A percentile compares a stretch with the other conserved stretches of the same genome.
Conservation (phyloP, 169 alveolate species). For the Plasmodium malariae region DNA sequence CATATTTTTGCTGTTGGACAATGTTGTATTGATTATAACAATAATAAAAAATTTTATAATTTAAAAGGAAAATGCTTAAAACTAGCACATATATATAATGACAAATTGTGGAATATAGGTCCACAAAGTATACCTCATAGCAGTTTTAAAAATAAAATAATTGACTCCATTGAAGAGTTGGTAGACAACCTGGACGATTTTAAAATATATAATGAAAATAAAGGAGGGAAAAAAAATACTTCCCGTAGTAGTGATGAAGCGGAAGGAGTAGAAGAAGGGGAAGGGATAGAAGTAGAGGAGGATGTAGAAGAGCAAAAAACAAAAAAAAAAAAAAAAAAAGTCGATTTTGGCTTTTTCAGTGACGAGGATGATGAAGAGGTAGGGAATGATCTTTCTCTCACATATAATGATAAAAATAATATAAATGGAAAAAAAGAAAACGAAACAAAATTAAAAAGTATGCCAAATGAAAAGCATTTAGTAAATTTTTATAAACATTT, state of each 20-base stretch:
- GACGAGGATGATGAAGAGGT: not conserved
- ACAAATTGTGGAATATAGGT: constrained; percentile 72
- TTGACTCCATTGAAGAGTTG: constrained; percentile 55
- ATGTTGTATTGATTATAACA: constrained; percentile 40
- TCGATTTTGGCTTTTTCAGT: not conserved
- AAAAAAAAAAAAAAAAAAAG: not conserved
- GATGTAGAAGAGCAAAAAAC: not conserved
- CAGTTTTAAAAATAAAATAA: constrained; percentile 50
- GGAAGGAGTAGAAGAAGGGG: not conserved
- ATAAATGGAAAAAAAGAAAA: not conserved
- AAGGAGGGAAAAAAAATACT: constrained; percentile 2
- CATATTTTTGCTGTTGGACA: constrained; percentile 47
- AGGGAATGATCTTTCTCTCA: not conserved
- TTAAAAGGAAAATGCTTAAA: constrained; percentile 73
- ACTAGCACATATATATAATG: constrained; percentile 73
- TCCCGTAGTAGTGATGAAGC: not conserved
- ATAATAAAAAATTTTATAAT: constrained; percentile 38
- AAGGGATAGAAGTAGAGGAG: not conserved
- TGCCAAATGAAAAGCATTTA: constrained; percentile 19
- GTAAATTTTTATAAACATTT: constrained; percentile 65
- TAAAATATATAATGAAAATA: constrained; percentile 47
- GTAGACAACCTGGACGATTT: constrained; percentile 41
- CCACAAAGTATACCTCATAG: constrained; percentile 49
- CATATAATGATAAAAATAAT: constrained; percentile 1
- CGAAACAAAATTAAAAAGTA: not conserved